Evolutionary conservation across 345 rosid species (phyloP).

Genomic region (Camelina hispida): DNA sequence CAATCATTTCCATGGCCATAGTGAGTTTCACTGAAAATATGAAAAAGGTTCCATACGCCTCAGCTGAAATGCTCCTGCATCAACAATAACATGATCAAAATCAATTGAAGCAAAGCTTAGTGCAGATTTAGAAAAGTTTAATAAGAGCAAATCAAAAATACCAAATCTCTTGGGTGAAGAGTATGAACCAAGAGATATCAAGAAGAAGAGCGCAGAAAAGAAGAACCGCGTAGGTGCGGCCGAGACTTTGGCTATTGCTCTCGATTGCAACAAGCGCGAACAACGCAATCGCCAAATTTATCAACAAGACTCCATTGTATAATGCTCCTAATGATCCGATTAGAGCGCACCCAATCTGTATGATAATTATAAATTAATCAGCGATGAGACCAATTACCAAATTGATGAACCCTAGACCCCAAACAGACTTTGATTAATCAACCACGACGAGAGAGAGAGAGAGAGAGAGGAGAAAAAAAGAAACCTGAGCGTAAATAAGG

Average conservation of each 20-base stretch:
- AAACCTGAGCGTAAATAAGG: constrained; percentile 86
- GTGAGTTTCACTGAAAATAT: constrained; percentile 82
- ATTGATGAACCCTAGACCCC: constrained; percentile 39
- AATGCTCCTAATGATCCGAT: constrained; percentile 88
- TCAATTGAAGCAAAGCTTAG: not conserved
- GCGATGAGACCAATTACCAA: not conserved
- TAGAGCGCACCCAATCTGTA: constrained; percentile 81
- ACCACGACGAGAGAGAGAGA: not conserved
- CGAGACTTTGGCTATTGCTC: constrained; percentile 81
- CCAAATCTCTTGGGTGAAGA: constrained; percentile 74
- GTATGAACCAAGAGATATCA: constrained; percentile 73
- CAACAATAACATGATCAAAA: constrained; percentile 3
- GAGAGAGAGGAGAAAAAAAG: not conserved
- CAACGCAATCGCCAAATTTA: constrained; percentile 73
- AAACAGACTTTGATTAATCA: constrained; percentile 11
- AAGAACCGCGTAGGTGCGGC: constrained; percentile 80
- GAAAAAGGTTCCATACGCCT: constrained; percentile 57
- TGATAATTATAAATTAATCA: not conserved
- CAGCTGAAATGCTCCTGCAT: constrained; percentile 68
- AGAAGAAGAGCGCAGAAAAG: constrained; percentile 71
- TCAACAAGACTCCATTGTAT: constrained; percentile 79
- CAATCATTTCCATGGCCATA: constrained; percentile 81
- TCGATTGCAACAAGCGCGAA: constrained; percentile 90
- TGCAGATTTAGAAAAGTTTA: not conserved
- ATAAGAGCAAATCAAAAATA: constrained; percentile 19